Base-by-base conservation (phyloP, 257 asterid genomes). In the Nicotiana obtusifolia region DNA sequence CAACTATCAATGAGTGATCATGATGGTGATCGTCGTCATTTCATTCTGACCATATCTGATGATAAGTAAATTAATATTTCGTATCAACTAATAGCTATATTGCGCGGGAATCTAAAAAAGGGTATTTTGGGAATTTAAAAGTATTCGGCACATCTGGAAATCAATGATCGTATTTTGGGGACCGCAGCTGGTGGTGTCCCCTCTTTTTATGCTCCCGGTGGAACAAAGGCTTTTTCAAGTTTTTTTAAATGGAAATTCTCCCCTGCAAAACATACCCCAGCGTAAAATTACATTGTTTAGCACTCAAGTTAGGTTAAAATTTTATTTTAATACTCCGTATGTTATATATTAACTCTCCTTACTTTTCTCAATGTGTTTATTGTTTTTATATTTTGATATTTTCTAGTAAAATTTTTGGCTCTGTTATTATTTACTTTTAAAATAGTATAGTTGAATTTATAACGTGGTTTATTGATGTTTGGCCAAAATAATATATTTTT, bases 81-180 rank as follows among this genome's bases (percentile, higher is more conserved):
- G 15, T 59, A 64, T 65, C 3, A 1, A 3, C 17, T 15, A 10
- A 16, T 8, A 6, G 6, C 7, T 4, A 11, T 30, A 82, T 82
- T 84, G 85, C 83, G 92, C 91, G 93, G 93, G 91, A 88, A 85
- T 76, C 1, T 16, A 1, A 0, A 14, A 22, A 77, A 81, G 91
- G 93, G 86, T 67, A 86, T 26, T 85, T 66, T 85, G 54, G 91
- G 84, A n/a, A 86, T 64, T 83, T 41, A 6, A 9, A 4, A 9
- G 7, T 31, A 37, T 13, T 61, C 37, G 76, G 89, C 85, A 65
- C 85, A 81, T 35, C 83, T 85, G 86, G 85, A 78, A 71, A 81
- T 83, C 33, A 7, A 20, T 20, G 33, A 0, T 71, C 31, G 62
- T 5, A 10, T 66, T 53, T 20, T 22, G 73, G 86, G 88, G 86